These are phyloP conservation scores for Lophium mytilinum DNA, from an alignment of 495 filamentous ascomycete species.

Conservation along the genomic window DNA sequence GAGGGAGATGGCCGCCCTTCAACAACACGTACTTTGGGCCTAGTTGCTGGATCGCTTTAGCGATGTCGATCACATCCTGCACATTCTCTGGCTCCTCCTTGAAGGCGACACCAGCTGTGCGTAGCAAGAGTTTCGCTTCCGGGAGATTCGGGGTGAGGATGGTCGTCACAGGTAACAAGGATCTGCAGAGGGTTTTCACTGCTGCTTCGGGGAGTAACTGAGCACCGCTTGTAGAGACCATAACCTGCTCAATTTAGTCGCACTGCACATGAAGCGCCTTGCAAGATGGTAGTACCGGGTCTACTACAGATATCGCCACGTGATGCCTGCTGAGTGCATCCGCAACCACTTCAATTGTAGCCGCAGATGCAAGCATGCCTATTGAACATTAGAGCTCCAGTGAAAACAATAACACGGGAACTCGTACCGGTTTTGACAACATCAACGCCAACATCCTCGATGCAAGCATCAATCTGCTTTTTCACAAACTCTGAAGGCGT, in stretches of 20 bases:
- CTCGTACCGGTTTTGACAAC: conserved; percentile 80
- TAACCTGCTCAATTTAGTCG: conserved; percentile 51
- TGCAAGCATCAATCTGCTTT: conserved; percentile 75
- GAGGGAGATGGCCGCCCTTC: conserved; percentile 88
- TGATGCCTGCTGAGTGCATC: conserved; percentile 53
- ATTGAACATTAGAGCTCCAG: not conserved
- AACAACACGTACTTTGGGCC: conserved; percentile 75
- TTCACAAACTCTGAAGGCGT: conserved; percentile 69
- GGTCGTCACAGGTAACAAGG: conserved; percentile 67
- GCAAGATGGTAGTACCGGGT: conserved; percentile 55
- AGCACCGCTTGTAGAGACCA: conserved; percentile 83
- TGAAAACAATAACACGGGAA: not conserved
- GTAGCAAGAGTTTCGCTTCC: conserved; percentile 69
- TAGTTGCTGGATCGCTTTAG: conserved; percentile 53
- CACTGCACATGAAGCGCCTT: not conserved
- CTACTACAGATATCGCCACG: conserved; percentile 61
- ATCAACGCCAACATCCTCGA: conserved; percentile 78
- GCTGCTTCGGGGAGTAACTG: conserved; percentile 64
- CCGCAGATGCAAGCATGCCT: conserved; percentile 87
- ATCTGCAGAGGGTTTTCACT: conserved; percentile 52
- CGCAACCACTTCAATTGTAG: conserved; percentile 67
- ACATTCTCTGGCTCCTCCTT: conserved; percentile 48
- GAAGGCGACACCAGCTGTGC: conserved; percentile 44
- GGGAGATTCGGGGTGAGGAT: conserved; percentile 89
- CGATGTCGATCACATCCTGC: conserved; percentile 58